Evolutionary conservation across 2,329 filamentous ascomycete genomes (phyloP).

Genomic region (Fusarium fracticaudum): DNA sequence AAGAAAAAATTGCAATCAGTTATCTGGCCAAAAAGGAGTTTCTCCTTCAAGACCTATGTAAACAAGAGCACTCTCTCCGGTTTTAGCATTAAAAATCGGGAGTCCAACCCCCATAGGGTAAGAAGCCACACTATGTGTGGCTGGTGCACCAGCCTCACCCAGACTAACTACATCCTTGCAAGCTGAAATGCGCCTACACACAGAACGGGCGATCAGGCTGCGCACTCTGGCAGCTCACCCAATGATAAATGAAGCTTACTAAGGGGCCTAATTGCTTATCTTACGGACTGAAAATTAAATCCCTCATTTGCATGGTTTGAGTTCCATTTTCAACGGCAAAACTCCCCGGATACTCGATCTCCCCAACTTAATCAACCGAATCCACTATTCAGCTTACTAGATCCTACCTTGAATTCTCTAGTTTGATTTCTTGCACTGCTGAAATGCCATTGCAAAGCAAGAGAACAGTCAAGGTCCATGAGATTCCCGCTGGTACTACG

Average conservation of each 20-base stretch:
- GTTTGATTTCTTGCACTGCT: fast-evolving
- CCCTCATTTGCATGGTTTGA: not conserved
- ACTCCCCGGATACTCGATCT: fast-evolving
- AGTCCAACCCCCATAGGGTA: not conserved
- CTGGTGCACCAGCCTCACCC: not conserved
- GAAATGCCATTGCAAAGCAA: not conserved
- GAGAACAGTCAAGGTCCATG: not conserved
- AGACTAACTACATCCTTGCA: not conserved
- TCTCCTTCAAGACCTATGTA: too few species aligned
- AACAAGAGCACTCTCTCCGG: too few species aligned
- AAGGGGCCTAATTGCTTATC: fast-evolving
- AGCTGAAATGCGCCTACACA: not conserved
- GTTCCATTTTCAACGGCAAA: not conserved
- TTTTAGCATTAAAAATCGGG: too few species aligned
- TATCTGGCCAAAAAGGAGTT: too few species aligned
- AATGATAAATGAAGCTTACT: not conserved
- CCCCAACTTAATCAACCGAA: too few species aligned
- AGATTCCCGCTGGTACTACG: not conserved
- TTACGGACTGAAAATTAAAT: not conserved
- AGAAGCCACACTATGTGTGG: not conserved
- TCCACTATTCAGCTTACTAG: not conserved
- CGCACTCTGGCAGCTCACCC: not conserved
- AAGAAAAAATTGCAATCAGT: too few species aligned
- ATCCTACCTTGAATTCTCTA: not conserved
- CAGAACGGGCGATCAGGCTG: not conserved